Conservation (phyloP, 495 filamentous ascomycete species). For the Hypoxylon perforatum region DNA sequence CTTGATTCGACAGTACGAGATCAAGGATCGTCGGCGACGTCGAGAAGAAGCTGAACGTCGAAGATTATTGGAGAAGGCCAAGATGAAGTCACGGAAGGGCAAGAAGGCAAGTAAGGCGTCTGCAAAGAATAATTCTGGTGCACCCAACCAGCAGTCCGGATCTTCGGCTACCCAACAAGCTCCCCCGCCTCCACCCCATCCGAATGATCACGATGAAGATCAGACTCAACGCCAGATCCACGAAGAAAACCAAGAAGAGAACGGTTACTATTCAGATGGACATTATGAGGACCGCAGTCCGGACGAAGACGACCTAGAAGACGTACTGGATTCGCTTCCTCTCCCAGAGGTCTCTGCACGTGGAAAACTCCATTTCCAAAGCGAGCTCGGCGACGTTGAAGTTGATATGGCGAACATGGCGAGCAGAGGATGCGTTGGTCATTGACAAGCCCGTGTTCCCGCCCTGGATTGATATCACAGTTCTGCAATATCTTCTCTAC, state of each 20-base stretch:
- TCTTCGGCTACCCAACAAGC: conserved; percentile 44
- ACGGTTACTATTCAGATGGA: conserved; percentile 35
- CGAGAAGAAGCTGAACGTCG: conserved; percentile 84
- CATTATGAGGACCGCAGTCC: conserved; percentile 36
- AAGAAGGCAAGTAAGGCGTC: conserved; percentile 72
- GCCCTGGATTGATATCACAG: conserved; percentile 16
- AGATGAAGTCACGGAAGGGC: conserved; percentile 91
- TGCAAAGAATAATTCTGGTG: conserved; percentile 62
- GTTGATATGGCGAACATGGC: too few relatives aligned
- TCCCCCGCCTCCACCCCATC: conserved; percentile 14
- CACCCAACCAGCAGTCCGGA: conserved; percentile 38
- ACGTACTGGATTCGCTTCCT: conserved; percentile 9
- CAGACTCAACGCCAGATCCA: conserved; percentile 51
- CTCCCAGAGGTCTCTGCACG: not conserved
- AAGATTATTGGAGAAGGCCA: conserved; percentile 89
- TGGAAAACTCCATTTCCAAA: not conserved
- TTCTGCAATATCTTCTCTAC: conserved; percentile 12
- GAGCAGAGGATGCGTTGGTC: conserved; percentile 3
- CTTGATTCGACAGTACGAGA: conserved; percentile 90
- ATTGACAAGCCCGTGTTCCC: conserved; percentile 19
- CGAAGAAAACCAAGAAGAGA: conserved; percentile 44
- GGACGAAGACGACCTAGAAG: conserved; percentile 17
- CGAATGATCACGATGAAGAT: conserved; percentile 51
- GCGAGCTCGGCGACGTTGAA: not conserved
- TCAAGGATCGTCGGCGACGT: conserved; percentile 88